These are phyloP conservation scores for Phylloboletellus chloephorus DNA, from an alignment of 1,284 basidiomycete species.

Conservation along the genomic window DNA sequence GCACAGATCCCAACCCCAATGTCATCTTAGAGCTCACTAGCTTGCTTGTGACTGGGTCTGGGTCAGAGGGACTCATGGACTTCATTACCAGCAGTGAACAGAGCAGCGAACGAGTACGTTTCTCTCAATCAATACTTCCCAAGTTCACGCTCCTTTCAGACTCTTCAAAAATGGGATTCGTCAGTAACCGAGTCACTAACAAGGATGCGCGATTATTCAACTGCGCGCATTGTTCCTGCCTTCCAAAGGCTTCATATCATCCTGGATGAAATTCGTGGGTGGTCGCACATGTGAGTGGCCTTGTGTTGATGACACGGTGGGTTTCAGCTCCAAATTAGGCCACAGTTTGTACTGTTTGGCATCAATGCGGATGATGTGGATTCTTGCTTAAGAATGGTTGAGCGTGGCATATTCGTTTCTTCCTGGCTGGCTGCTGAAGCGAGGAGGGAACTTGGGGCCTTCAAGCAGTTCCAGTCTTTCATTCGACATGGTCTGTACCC, in stretches of 20 bases:
- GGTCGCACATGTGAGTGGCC: slow-evolving; percentile 61
- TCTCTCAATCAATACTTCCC: slow-evolving; percentile 13
- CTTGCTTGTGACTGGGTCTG: slow-evolving; percentile 62
- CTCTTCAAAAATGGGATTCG: slow-evolving; percentile 74
- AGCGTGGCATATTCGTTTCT: slow-evolving; percentile 54
- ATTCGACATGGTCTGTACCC: slow-evolving; percentile 58
- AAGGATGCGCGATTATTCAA: slow-evolving; percentile 67
- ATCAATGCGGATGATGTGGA: slow-evolving; percentile 47
- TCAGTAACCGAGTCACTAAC: slow-evolving; percentile 62
- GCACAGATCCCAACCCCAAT: slow-evolving; percentile 50
- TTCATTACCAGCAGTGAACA: slow-evolving; percentile 72
- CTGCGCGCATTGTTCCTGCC: slow-evolving; percentile 63
- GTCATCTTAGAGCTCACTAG: slow-evolving; percentile 67
- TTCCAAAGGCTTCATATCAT: slow-evolving; percentile 70
- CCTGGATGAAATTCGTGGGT: slow-evolving; percentile 69
- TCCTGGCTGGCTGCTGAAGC: slow-evolving; percentile 64
- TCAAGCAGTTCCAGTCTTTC: slow-evolving; percentile 76
- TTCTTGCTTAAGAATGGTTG: slow-evolving; percentile 46
- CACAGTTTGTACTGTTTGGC: slow-evolving; percentile 47
- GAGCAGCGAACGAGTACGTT: slow-evolving; percentile 69
- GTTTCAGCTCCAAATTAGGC: slow-evolving; percentile 34
- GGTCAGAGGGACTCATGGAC: slow-evolving; percentile 62
- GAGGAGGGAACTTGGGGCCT: slow-evolving; percentile 60
- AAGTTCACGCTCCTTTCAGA: slow-evolving; percentile 39
- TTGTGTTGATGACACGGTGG: slow-evolving; percentile 11